Evolutionary conservation across 2,329 filamentous ascomycete species (phyloP), one percentile per base, ranked within the genome.

Genomic region (Aureobasidium sp.): DNA sequence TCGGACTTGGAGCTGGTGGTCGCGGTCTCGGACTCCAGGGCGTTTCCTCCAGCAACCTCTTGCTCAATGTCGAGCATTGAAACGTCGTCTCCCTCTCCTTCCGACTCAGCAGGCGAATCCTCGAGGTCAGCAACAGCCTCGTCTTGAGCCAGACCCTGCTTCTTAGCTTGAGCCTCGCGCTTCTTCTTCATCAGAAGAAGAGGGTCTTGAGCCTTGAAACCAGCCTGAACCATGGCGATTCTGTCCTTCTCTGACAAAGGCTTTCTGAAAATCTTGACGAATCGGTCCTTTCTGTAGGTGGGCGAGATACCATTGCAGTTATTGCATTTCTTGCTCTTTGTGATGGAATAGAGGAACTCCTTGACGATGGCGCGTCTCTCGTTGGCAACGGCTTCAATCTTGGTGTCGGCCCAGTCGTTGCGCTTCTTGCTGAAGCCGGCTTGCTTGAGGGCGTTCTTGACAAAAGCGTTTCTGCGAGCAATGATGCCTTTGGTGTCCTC

Each of bases 211-310:
- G 84, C 79, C 68, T 86, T 87, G 71, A 91, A 84, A 61, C 85
- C 82, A 52, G 75, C 75, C 67, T 89, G 85, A 3, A 86, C 82
- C 88, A 96, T 96, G 65, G 87, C 86, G 45, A 85, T 82, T 72
- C 86, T 85, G 39, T 94, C 86, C 73, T 95, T 96, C 51, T 82
- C 76, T 51, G 82, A 84, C 62, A 97, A 77, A 1, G 88, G 80
- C 71, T 89, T 94, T 72, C 93, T 87, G 74, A 97, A 99, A 60
- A 99, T 91, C 75, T 97, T 99, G 71, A 92, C 88, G 69, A 86
- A 94, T 47, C 88, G 84, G 70, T 99, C 93, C 73, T 96, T 97
- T 68, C 93, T 87, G 75, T 90, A 97, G 2, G 81, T 80, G 12
- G 91, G 92, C 15, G 89, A 92, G 64, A 94, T 84, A 31, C 88